Percentiles rank a stretch among this genome's conserved stretches.
Evolutionary conservation across 345 rosid species (phyloP).

Genomic region (Bruguiera sexangula): DNA sequence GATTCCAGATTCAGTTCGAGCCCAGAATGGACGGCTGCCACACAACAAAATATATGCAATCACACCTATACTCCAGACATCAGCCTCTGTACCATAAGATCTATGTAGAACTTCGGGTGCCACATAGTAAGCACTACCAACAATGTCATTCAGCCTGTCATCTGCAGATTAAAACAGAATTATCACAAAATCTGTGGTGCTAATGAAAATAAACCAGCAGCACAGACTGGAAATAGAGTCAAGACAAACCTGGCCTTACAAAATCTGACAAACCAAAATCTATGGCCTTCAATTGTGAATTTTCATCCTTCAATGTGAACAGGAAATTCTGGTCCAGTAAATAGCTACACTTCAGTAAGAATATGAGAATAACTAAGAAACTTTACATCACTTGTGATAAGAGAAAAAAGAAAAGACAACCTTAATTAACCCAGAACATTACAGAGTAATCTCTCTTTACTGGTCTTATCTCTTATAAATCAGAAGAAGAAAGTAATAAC

Average conservation of each 20-base stretch:
- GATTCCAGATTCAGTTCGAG: slow-evolving; percentile 96
- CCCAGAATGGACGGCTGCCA: slow-evolving; percentile 99
- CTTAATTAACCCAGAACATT: neutral
- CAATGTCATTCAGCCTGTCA: slow-evolving; percentile 94
- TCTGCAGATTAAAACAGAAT: slow-evolving; percentile 45
- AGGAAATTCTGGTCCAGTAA: slow-evolving; percentile 78
- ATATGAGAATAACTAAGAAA: slow-evolving; percentile 5
- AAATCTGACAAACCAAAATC: slow-evolving; percentile 98
- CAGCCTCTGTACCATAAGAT: slow-evolving; percentile 95
- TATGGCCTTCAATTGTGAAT: slow-evolving; percentile 79
- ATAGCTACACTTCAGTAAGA: slow-evolving; percentile 26
- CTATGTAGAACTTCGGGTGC: slow-evolving; percentile 99
- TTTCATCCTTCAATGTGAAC: slow-evolving; percentile 77
- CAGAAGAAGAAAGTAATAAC: neutral
- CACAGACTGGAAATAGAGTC: neutral
- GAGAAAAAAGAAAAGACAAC: neutral
- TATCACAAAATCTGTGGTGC: neutral
- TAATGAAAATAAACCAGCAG: neutral
- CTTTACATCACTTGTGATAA: neutral
- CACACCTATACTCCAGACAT: slow-evolving; percentile 97
- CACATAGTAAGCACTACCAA: slow-evolving; percentile 97
- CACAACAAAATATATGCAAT: slow-evolving; percentile 93
- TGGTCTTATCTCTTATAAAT: neutral
- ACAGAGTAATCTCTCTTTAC: neutral
- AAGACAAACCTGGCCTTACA: slow-evolving; percentile 76